Base-by-base conservation (phyloP, 768 basidiomycete genomes). In the Tubosaeta sp. region DNA sequence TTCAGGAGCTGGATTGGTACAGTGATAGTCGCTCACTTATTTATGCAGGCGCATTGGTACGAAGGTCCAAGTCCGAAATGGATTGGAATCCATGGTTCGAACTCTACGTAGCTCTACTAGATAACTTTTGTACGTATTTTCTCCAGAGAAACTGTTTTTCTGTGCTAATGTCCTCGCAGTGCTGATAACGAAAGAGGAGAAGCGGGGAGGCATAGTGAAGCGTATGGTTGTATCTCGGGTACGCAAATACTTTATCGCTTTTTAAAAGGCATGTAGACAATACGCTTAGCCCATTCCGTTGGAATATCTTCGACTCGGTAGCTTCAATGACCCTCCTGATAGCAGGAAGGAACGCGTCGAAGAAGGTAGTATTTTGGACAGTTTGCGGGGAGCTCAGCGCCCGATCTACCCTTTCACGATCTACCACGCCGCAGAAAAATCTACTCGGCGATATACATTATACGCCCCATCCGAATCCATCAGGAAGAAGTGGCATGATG, bases 1-100 rank as follows among this genome's bases (percentile, higher is more conserved):
- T 39, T 33, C 54, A 94, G 91, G 91, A 95, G 59, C 76, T 95
- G 76, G 91, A 91, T 59, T 71, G 91, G 26, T 84, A 85, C 55
- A 81, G 87, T 54, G 84, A 90, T 45, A 84, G 81, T 42, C 78
- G 93, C 32, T 84, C 85, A 22, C 64, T 95, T 43, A 74, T 89
- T 4, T 76, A 88, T 67, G 76, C 83, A 4, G 85, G 87, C 6
- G 71, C 80, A 16, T 75, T 93, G 16, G 76, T 76, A 19, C 75
- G 91, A 53, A 74, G 79, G 49, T 76, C 74, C 46, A 77, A 81
- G 49, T 78, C 80, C 0, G 91, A 92, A 22, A 76, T 81, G 31
- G 81, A 81, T 8, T 81, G 84, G 67, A 77, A 81, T 57, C 79
- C 80, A 37, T 94, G 92, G 91, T 73, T 67, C 29, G 86, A 89